Evolutionary conservation across 2,329 filamentous ascomycete genomes (phyloP).

Genomic region (Alternaria novae-zelandiae): DNA sequence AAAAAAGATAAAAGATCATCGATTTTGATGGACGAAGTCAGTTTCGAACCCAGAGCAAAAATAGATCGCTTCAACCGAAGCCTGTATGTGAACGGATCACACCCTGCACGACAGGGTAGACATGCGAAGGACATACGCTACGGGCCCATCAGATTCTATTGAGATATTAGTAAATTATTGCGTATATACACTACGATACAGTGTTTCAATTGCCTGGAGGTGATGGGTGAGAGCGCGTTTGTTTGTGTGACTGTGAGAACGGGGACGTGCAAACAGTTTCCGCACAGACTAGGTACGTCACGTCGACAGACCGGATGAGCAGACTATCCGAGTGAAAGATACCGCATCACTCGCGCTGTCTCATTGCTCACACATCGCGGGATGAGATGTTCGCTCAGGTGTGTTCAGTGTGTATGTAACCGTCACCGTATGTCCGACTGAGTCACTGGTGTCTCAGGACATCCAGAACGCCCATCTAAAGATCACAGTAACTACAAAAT

Average conservation of each 20-base stretch:
- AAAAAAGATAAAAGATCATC: background rate
- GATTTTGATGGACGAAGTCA: background rate
- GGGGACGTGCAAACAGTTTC: background rate
- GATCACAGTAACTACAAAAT: too few species aligned
- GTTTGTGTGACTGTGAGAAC: background rate
- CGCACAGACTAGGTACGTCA: background rate
- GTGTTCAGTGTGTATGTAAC: too few species aligned
- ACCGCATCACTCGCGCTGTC: too few species aligned
- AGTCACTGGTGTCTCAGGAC: too few species aligned
- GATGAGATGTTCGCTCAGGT: too few species aligned
- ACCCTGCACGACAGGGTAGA: background rate
- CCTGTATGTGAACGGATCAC: background rate
- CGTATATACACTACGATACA: background rate
- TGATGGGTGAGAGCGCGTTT: background rate
- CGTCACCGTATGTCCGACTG: too few species aligned
- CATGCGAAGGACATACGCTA: background rate
- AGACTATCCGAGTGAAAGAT: background rate
- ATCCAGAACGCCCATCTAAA: too few species aligned
- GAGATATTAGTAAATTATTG: background rate
- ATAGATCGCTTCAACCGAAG: background rate
- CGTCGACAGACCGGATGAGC: background rate
- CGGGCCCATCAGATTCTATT: background rate
- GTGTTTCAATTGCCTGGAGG: background rate
- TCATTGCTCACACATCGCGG: too few species aligned
- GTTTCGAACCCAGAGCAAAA: background rate